Evolutionary conservation across 805 yeast genomes (phyloP), one percentile per base, ranked within the genome.

Genomic region (Cyberlindnera mycetangii): DNA sequence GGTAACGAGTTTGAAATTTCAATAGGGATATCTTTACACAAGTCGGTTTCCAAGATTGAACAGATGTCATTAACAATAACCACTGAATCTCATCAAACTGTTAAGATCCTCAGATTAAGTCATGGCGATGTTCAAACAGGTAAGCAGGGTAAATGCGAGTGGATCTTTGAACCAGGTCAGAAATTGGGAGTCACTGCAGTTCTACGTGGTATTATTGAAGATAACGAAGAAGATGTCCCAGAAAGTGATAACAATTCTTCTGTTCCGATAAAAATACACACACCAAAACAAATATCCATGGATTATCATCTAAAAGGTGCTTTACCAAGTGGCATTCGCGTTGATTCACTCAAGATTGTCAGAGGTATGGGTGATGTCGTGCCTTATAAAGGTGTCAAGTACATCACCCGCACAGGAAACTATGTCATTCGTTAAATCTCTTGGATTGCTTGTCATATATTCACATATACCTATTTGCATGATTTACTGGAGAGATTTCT

Each of bases 351-450:
- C 49, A 76, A 78, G 55, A 74, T 88, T 15, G 54, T 71, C 7
- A 71, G 78, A 51, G 89, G 92, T 0, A 54, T 79, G 44, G 76
- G 76, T 6, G 79, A 78, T 3, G 83, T 79, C 10, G 83, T 81
- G 56, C 96, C 96, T 0, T 90, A 79, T 69, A 90, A 89, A 61
- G 98, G 98, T 1, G 97, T 90, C 17, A 85, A 89, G 59, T 90
- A 90, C 59, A 67, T 76, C 10, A 81, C 96, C 6, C 66, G 67
- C 43, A 73, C 85, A 0, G 85, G 83, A 1, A 81, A 83, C 43
- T 77, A 70, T 32, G 45, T 56, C 16, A 59, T 59, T 20, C 44
- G 44, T 19, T 40, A 22, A 40, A 27, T 27, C 15, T 9, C 15
- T 18, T 33, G n/a, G n/a, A n/a, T n/a, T n/a, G n/a, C n/a, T n/a